Conservation (phyloP, 2,329 filamentous ascomycete genomes). For the Zarea fungicola region DNA sequence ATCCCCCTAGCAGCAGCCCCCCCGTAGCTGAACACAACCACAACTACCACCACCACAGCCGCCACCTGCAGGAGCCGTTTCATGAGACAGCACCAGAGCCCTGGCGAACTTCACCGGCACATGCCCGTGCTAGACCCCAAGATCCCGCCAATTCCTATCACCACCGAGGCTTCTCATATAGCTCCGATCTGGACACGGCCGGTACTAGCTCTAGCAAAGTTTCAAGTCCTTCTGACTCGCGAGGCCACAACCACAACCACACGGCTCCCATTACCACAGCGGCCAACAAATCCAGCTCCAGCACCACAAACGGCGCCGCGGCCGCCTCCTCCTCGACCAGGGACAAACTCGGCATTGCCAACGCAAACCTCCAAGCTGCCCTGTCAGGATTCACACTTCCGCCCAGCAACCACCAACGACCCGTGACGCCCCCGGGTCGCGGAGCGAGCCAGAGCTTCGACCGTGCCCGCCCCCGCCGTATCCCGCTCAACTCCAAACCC, state of each 20-base stretch:
- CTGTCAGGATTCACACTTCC: neutral
- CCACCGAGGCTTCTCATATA: constrained; percentile 46
- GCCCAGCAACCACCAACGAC: neutral
- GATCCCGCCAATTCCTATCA: constrained; percentile 3
- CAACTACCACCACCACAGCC: constrained; percentile 22
- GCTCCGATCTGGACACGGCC: constrained; percentile 53
- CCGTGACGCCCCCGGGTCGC: constrained; percentile 3
- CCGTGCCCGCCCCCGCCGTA: neutral
- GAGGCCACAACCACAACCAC: constrained; percentile 46
- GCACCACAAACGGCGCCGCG: neutral
- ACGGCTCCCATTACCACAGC: constrained; percentile 62
- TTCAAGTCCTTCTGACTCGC: constrained; percentile 44
- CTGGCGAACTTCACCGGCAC: neutral
- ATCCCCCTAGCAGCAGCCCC: constrained; percentile 1
- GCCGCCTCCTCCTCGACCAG: neutral
- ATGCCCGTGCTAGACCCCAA: neutral
- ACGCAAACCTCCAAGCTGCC: constrained; percentile 1
- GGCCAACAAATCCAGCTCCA: constrained; percentile 65
- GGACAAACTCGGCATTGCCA: neutral
- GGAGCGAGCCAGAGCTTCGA: neutral
- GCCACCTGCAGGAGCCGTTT: neutral
- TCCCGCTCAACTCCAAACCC: neutral
- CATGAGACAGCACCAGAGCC: constrained; percentile 15
- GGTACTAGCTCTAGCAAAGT: constrained; percentile 49
- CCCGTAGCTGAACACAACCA: constrained; percentile 18